phyloP scores from a whole-genome alignment of 345 rosid species.

The Camelina hispida region DNA sequence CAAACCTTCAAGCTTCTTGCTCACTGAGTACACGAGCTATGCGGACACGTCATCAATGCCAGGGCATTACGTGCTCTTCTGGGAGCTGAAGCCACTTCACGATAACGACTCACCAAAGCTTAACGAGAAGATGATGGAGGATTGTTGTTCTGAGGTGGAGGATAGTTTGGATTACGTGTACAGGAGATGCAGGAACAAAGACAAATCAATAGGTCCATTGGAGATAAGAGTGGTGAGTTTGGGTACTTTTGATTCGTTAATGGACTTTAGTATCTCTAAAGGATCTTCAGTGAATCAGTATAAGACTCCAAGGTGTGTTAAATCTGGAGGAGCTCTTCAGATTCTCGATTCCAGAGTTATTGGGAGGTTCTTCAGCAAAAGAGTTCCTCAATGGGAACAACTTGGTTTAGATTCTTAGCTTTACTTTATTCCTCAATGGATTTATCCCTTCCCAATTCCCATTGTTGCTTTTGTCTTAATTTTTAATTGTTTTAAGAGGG shows the following conservation, averaged over 20 bases:
- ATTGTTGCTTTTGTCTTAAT: too few species aligned
- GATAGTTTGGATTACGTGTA: conserved; percentile 80
- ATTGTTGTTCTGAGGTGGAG: conserved; percentile 72
- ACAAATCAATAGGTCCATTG: conserved; percentile 74
- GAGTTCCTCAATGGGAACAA: conserved; percentile 69
- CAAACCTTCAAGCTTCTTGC: conserved; percentile 60
- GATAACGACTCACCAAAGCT: conserved; percentile 55
- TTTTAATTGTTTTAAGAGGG: too few species aligned
- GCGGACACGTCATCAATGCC: conserved; percentile 76
- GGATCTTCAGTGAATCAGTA: conserved; percentile 93
- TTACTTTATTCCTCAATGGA: neutral
- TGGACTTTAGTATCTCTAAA: conserved; percentile 79
- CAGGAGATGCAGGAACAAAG: conserved; percentile 75
- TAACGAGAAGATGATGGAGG: conserved; percentile 59
- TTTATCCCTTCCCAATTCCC: too few species aligned
- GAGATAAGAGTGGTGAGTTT: conserved; percentile 79
- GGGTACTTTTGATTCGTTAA: conserved; percentile 77
- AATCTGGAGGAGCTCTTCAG: conserved; percentile 60
- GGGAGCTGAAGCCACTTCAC: conserved; percentile 69
- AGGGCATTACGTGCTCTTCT: conserved; percentile 86
- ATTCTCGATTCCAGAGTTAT: conserved; percentile 73
- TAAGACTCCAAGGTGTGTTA: conserved; percentile 88
- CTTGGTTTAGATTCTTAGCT: conserved; percentile 50
- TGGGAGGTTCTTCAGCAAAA: conserved; percentile 63
- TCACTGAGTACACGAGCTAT: conserved; percentile 78